Evolutionary conservation across 495 filamentous ascomycete species (phyloP).

Genomic region (Parmelia sp.): DNA sequence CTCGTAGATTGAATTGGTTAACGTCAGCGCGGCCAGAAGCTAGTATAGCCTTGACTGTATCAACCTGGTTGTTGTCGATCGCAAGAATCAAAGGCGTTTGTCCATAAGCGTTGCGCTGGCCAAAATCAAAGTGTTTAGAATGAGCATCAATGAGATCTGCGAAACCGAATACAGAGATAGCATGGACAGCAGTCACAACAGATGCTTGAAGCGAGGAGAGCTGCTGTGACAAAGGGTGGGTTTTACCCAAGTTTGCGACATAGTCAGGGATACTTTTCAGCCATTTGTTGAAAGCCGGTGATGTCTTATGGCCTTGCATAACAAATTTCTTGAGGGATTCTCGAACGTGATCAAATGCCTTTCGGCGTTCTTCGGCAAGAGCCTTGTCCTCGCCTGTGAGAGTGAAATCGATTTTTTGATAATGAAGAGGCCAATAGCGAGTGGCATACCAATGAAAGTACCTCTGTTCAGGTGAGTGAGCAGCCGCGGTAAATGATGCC

Average conservation of each 20-base stretch:
- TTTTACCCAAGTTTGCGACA: background rate
- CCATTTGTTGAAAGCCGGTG: constrained; percentile 14
- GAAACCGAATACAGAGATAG: constrained; percentile 13
- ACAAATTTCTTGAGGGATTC: constrained; percentile 8
- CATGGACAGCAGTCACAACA: constrained; percentile 8
- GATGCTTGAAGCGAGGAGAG: constrained; percentile 14
- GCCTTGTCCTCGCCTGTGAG: constrained; percentile 10
- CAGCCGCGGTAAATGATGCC: constrained; percentile 2
- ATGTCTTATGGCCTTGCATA: constrained; percentile 15
- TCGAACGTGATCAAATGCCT: constrained; percentile 2
- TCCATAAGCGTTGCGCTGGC: constrained; percentile 10
- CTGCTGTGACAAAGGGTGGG: constrained; percentile 8
- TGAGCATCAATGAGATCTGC: constrained; percentile 7
- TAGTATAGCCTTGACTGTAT: constrained; percentile 7
- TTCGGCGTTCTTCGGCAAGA: constrained; percentile 8
- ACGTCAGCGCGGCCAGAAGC: constrained; percentile 5
- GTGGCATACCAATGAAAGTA: constrained; percentile 13
- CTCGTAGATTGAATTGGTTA: constrained; percentile 14
- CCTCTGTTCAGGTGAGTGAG: background rate
- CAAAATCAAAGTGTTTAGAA: constrained; percentile 1
- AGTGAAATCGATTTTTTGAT: constrained; percentile 13
- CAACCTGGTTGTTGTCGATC: constrained; percentile 11
- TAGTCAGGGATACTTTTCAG: constrained; percentile 9
- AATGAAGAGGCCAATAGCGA: constrained; percentile 12
- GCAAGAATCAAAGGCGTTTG: constrained; percentile 13